Evolutionary conservation across 805 yeast genomes (phyloP), one percentile per base, ranked within the genome.

Genomic region (Candida wancherniae): DNA sequence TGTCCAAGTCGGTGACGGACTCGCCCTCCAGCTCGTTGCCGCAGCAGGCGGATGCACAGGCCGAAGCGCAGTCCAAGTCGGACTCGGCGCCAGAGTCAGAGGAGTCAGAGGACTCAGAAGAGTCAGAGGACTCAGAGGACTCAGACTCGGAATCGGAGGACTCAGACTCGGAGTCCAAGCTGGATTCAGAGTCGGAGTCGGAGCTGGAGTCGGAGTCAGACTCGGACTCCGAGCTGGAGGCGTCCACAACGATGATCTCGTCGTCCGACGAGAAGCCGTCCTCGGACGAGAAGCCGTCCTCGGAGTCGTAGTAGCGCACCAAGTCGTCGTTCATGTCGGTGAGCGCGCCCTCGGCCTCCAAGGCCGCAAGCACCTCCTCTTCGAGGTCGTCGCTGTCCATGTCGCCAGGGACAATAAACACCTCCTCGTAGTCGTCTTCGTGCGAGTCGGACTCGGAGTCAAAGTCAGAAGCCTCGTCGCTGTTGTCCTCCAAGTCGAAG

Each of bases 301-400:
- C 51, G 12, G 52, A 53, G 33, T 45, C 54, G 42, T 44, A 52
- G 40, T 34, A 47, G 26, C 48, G 36, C 15, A 47, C 48, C 44
- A 47, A 44, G 26, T 48, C 59, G 31, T 53, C 46, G 36, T 50
- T 49, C 29, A 51, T 48, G 33, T 48, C 36, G 32, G 37, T 37
- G 15, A 49, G 43, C 18, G 31, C 37, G 15, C 50, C 55, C 28
- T 57, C 61, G 15, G 45, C 42, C 31, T 59, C 56, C 40, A 63
- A 57, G 33, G 49, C 48, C 22, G 39, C 47, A 26, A 55, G 41
- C 5, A 63, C 64, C 28, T 57, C 58, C 24, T 53, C 52, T 39
- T 57, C 61, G 28, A 63, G 51, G 29, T 55, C 63, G 19, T 63
- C 67, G 39, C 60, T 59, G 25, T 50, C 48, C 22, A 47, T 47